Evolutionary conservation across 2,329 filamentous ascomycete species (phyloP), one percentile per base, ranked within the genome.

Genomic region (Thelonectria rubi): DNA sequence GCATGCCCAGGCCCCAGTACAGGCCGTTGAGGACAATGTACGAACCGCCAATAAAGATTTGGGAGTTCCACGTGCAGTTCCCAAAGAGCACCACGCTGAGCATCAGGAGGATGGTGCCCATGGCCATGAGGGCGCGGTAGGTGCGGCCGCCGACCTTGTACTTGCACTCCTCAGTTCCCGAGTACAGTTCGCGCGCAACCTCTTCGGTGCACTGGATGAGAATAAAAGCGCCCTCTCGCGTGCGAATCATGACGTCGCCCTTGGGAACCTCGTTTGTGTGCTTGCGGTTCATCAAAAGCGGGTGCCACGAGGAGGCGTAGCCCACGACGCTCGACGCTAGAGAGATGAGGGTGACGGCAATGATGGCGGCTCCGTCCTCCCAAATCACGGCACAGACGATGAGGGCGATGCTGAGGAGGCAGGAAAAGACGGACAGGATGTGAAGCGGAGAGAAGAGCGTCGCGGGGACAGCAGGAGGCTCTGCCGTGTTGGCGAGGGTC

Each of bases 211-310:
- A 88, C 47, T 78, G 77, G 15, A 89, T 76, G 7, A 88, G 75
- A 2, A 89, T 72, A 65, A 89, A 88, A 1, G 84, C 86, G 1
- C 86, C 86, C 65, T 85, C 82, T 6, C 85, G 81, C 1, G 86
- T 88, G 26, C 83, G 81, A 57, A 89, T 87, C 26, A 88, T 80
- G n/a, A 89, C 81, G 64, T 89, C 86, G 2, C 86, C 86, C 2
- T 66, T 67, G 1, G 86, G 86, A 0, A 87, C 82, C 18, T 79
- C 72, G 30, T 81, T 79, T 7, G 73, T 80, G 55, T 82, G 79
- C 50, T 77, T 78, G 21, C 86, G 81, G 37, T 79, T 79, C 76
- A 82, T 84, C 18, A 88, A 77, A 10, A 82, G 76, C 0, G 86
- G 84, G 34, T 77, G 76, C 86, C 87, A 89, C 72, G 80, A 82